phyloP scores from a whole-genome alignment of 2,329 filamentous ascomycete species.

The Dendrostoma leiphaemia region DNA sequence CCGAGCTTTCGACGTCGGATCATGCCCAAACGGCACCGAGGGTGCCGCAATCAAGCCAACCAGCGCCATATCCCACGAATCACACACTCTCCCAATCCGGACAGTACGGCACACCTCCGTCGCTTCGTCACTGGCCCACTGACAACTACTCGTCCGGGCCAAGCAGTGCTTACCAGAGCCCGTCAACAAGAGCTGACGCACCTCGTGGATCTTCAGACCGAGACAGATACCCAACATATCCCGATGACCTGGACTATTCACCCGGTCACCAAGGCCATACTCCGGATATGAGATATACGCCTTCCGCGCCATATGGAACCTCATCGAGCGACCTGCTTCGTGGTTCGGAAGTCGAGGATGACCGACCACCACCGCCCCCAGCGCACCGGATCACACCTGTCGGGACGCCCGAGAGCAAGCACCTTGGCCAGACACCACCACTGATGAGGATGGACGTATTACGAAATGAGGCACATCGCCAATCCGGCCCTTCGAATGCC shows the following conservation, averaged over 20 bases:
- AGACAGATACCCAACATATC: slow-evolving; percentile 33
- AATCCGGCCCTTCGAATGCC: slow-evolving; percentile 41
- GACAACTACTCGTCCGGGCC: slow-evolving; percentile 36
- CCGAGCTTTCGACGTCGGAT: slow-evolving; percentile 36
- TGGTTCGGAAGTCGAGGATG: slow-evolving; percentile 32
- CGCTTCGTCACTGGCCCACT: slow-evolving; percentile 31
- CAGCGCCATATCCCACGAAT: slow-evolving; percentile 41
- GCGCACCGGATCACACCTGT: slow-evolving; percentile 46
- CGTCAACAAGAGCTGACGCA: slow-evolving; percentile 19
- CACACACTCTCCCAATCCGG: slow-evolving; percentile 53
- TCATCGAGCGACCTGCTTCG: slow-evolving; percentile 29
- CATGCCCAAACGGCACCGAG: slow-evolving; percentile 47
- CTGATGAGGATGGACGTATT: slow-evolving; percentile 59
- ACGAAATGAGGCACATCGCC: slow-evolving; percentile 54
- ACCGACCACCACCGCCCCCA: slow-evolving; percentile 55
- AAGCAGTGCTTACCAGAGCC: slow-evolving; percentile 21
- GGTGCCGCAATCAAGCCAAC: slow-evolving; percentile 39
- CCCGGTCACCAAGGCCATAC: slow-evolving; percentile 34
- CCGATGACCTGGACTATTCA: slow-evolving; percentile 37
- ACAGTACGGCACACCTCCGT: slow-evolving; percentile 46
- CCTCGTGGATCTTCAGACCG: slow-evolving; percentile 25
- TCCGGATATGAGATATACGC: slow-evolving; percentile 27
- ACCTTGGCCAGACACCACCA: slow-evolving; percentile 31
- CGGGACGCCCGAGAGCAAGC: slow-evolving; percentile 6
- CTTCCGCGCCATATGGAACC: slow-evolving; percentile 30